These are phyloP conservation scores for Chrysanthemum makinoi DNA, from an alignment of 129 eudicot genomes.

Conservation along the genomic window DNA sequence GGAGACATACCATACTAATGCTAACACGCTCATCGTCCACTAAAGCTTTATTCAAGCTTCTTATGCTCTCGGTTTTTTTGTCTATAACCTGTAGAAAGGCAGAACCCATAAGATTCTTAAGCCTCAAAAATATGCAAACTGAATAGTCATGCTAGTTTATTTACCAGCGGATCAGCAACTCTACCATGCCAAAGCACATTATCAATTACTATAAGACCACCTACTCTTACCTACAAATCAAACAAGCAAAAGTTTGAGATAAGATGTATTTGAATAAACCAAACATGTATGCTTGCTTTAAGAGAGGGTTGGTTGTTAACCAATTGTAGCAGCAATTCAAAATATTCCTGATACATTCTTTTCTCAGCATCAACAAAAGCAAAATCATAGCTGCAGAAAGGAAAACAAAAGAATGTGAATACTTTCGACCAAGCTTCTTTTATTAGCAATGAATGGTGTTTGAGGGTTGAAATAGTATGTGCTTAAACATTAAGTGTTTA, in stretches of 20 bases:
- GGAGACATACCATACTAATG: constrained; percentile 74
- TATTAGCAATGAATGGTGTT: background rate
- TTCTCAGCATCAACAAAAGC: constrained; percentile 98
- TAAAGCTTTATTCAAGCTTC: constrained; percentile 65
- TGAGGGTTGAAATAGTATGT: background rate
- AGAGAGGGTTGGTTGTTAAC: constrained; percentile 35
- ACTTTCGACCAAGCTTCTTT: constrained; percentile 13
- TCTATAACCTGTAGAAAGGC: constrained; percentile 57
- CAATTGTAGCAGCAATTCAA: constrained; percentile 20
- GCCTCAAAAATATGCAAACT: background rate
- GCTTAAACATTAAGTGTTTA: background rate
- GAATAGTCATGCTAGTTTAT: constrained; percentile 15
- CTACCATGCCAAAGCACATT: constrained; percentile 98
- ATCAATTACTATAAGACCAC: constrained; percentile 87
- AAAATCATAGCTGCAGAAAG: constrained; percentile 40
- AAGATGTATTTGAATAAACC: constrained; percentile 3
- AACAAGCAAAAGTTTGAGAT: background rate
- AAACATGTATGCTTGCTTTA: constrained; percentile 11
- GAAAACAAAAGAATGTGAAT: background rate
- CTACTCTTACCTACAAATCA: constrained; percentile 75
- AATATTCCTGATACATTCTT: constrained; percentile 23
- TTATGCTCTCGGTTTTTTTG: constrained; percentile 61
- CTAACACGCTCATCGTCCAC: constrained; percentile 76
- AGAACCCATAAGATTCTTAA: constrained; percentile 3
- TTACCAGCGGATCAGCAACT: constrained; percentile 93